Evolutionary conservation across 306 rosid genomes (phyloP), one percentile per base, ranked within the genome.

Genomic region (Vigna nakashimae): DNA sequence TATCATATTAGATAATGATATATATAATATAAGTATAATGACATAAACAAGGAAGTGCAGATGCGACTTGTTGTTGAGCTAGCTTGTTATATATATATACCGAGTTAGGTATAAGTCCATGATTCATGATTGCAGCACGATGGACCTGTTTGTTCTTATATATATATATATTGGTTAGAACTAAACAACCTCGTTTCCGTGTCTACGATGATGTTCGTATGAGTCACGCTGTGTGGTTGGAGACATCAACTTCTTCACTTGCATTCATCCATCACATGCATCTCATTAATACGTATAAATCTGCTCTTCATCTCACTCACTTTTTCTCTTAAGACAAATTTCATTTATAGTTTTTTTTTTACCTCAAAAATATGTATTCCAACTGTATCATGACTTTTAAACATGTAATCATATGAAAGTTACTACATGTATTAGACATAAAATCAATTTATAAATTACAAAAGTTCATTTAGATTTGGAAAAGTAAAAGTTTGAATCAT

Each of bases 21-120:
- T 15, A n/a, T 15, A 1, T 10, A 11, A 18, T 55, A 2, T 4
- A 9, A 42, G 17, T 28, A 12, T 5, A 4, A 13, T 14, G 66
- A 30, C 38, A 26, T 10, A 32, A 30, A 6, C 2, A 32, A 62
- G 9, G 46, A 62, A 32, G 45, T 62, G 68, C 46, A 62, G 68
- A 30, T 62, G 46, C 24, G 68, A 62, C 68, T 62, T 22, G 68
- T 62, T 15, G 68, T 32, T 62, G 68, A 22, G 34, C 0, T 13
- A 15, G 20, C 6, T 10, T 53, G 28, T 3, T 55, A 17, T 11
- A 1, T 56, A 28, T 3, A 30, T 30, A 12, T 58, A 24, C 11
- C 20, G 24, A 62, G 68, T 62, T 62, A 62, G 68, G 68, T 62
- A 62, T 62, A 13, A 3, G 1, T 60, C 22, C 3, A 62, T 32